Evolutionary conservation across 805 yeast genomes (phyloP), one percentile per base, ranked within the genome.

Genomic region (Lipomyces japonicus): DNA sequence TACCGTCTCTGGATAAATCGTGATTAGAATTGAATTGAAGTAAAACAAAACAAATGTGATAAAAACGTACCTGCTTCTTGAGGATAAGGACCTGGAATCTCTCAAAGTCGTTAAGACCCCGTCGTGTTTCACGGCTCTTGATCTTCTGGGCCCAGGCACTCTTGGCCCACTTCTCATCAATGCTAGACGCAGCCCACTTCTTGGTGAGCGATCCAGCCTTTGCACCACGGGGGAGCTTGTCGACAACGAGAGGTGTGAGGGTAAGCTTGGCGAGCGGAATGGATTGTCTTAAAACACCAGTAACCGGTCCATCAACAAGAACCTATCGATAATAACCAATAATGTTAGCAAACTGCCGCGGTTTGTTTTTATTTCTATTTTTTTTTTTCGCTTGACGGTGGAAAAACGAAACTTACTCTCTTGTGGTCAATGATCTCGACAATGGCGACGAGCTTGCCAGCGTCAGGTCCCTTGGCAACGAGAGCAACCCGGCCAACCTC

Each of bases 391-490:
- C 35, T 44, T 2, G 21, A 25, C 43, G 31, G 22, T 6, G 28
- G 31, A 24, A 12, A 35, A 22, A 19, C 10, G 16, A 24, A 73
- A 64, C 68, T 42, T 82, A 85, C 97, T 80, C 96, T 86, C 83
- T 88, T 90, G 82, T 93, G 96, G 82, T 93, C 97, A 72, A 93
- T 86, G 79, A 93, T 87, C 82, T 93, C 98, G 71, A 90, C 97
- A 70, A 93, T 84, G 73, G 95, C 79, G 70, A 97, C 99, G 72
- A 93, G 82, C 77, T 88, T 86, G 67, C 85, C 85, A 61, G 81
- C 74, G 67, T 68, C 69, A 61, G 74, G 71, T 70, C 87, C 86
- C 76, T 84, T 80, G 84, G 81, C 80, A 73, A 91, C 73, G 72
- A 91, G 84, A 75, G 90, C 96, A 73, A 93, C 86, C 81, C 99